Evolutionary conservation across 305 asterid genomes (phyloP).

Genomic region (Solanum hybrid): DNA sequence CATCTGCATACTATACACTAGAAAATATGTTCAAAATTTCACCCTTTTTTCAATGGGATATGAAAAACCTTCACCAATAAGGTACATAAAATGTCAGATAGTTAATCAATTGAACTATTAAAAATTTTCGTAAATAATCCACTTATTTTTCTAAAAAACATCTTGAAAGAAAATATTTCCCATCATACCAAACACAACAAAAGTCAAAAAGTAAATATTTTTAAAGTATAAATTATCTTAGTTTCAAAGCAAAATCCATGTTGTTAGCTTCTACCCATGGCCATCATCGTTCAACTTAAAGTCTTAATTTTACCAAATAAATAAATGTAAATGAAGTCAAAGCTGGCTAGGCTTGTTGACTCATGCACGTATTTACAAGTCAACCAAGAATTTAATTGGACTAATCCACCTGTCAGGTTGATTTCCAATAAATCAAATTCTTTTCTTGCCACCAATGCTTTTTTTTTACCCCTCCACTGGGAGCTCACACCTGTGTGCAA

Average conservation of each 20-base stretch:
- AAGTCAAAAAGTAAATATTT: neutral
- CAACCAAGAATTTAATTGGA: constrained; percentile 1
- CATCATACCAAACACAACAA: neutral
- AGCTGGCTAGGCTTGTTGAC: neutral
- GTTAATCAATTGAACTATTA: too few relatives aligned
- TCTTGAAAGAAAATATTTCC: neutral
- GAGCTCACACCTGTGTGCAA: neutral
- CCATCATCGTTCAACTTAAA: neutral
- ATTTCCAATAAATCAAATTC: neutral
- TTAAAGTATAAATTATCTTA: neutral
- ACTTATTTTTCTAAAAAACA: neutral
- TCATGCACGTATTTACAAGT: neutral
- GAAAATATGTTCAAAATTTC: neutral
- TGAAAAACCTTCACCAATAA: neutral
- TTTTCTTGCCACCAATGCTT: neutral
- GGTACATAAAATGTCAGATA: too few relatives aligned
- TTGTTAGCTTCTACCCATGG: neutral
- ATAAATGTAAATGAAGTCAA: neutral
- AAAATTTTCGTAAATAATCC: neutral
- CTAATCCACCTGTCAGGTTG: neutral
- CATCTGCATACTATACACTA: neutral
- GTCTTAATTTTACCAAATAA: neutral
- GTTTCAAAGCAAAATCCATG: constrained; percentile 2
- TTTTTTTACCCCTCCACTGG: neutral
- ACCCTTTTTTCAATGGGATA: neutral